Conservation (phyloP, 1,284 basidiomycete species). For the Ganoderma boninense region DNA sequence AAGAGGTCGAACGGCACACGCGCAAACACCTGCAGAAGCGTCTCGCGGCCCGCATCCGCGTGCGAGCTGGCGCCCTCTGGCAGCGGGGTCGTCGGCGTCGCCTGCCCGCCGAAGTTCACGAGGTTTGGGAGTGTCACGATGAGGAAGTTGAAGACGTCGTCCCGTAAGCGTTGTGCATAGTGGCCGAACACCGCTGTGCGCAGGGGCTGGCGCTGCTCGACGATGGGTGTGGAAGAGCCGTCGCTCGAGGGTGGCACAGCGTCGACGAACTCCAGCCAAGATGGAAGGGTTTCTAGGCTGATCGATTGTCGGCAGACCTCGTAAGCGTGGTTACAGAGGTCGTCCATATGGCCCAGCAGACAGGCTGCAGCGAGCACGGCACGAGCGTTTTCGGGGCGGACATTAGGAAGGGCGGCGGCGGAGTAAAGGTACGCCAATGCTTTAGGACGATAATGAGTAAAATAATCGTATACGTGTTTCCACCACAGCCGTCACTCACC, state of each 20-base stretch:
- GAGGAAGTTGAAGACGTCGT: slow-evolving; percentile 81
- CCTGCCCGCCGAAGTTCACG: slow-evolving; percentile 48
- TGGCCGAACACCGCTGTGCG: slow-evolving; percentile 70
- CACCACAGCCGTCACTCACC: slow-evolving; percentile 56
- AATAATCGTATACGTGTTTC: slow-evolving; percentile 17
- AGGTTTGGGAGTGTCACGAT: slow-evolving; percentile 74
- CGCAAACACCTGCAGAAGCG: slow-evolving; percentile 76
- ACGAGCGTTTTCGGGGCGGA: slow-evolving; percentile 81
- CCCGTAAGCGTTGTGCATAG: slow-evolving; percentile 72
- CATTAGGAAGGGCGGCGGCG: slow-evolving; percentile 68
- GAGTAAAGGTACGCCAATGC: slow-evolving; percentile 85
- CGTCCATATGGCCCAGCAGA: slow-evolving; percentile 86
- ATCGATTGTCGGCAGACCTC: slow-evolving; percentile 78
- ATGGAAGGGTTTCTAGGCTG: slow-evolving; percentile 72
- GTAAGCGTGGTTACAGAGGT: slow-evolving; percentile 83
- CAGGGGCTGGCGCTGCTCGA: slow-evolving; percentile 46
- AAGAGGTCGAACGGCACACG: slow-evolving; percentile 84
- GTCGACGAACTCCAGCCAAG: slow-evolving; percentile 82
- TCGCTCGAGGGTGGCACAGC: slow-evolving; percentile 59
- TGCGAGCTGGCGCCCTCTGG: slow-evolving; percentile 49
- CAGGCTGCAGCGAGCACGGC: slow-evolving; percentile 84
- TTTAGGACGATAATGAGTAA: slow-evolving; percentile 36
- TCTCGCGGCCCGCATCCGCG: slow-evolving; percentile 61
- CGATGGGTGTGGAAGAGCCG: slow-evolving; percentile 58
- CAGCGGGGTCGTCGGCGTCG: slow-evolving; percentile 40